Evolutionary conservation across 495 filamentous ascomycete species (phyloP).

Genomic region (Daldinia grandis): DNA sequence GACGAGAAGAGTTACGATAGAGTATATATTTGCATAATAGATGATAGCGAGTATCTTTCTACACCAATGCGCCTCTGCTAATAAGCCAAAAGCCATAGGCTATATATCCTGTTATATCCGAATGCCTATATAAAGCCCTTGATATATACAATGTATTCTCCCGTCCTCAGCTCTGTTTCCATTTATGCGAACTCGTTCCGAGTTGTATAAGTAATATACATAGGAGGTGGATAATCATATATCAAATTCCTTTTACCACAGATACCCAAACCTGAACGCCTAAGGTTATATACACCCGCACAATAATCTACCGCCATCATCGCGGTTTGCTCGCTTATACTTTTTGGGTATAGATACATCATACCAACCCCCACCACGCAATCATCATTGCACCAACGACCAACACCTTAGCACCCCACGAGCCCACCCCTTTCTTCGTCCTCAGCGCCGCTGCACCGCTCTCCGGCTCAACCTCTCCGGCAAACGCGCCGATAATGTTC

Average conservation of each 20-base stretch:
- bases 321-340: neutral
- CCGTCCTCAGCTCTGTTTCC: neutral
- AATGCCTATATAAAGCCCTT: neutral
- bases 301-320: neutral
- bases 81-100: neutral
- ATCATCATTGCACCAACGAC: constrained; percentile 1
- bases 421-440: neutral
- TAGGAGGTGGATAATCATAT: too few relatives aligned
- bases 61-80: neutral
- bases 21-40: constrained; percentile 16
- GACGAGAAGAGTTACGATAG: neutral
- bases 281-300: neutral
- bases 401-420: neutral
- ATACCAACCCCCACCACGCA: constrained; percentile 19
- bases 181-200: neutral
- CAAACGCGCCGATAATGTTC: constrained; percentile 71
- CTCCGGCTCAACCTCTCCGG: constrained; percentile 56
- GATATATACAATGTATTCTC: neutral
- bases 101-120: neutral
- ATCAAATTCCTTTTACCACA: neutral
- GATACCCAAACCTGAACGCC: neutral
- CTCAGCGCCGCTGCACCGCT: neutral
- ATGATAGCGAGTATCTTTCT: constrained; percentile 8
- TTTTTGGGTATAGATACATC: neutral
- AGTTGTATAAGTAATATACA: neutral